phyloP scores from a whole-genome alignment of 2,329 filamentous ascomycete species.

The Fusarium sambucinum region DNA sequence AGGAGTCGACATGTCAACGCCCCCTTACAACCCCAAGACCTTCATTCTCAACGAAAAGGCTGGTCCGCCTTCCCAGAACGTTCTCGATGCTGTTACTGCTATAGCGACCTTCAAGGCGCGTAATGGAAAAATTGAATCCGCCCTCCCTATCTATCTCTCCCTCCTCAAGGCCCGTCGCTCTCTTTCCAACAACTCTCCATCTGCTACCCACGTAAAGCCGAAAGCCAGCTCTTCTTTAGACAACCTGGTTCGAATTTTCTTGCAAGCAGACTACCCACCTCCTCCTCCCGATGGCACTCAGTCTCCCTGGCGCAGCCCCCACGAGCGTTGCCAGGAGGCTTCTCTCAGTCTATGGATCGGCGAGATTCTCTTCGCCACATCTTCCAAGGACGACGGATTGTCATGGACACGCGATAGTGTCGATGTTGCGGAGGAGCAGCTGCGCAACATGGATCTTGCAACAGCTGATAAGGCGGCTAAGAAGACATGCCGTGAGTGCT shows the following conservation, averaged over 20 bases:
- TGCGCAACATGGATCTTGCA: constrained; percentile 58
- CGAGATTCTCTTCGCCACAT: constrained; percentile 85
- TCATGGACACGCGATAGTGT: constrained; percentile 93
- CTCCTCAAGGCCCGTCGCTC: constrained; percentile 82
- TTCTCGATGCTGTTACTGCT: constrained; percentile 80
- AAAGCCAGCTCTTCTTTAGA: constrained; percentile 36
- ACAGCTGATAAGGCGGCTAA: constrained; percentile 47
- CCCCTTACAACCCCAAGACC: constrained; percentile 69
- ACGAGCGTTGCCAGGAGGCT: constrained; percentile 84
- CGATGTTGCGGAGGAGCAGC: constrained; percentile 79
- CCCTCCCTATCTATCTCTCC: constrained; percentile 87
- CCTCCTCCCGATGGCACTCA: constrained; percentile 77
- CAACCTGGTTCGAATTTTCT: constrained; percentile 45
- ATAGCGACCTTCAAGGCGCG: constrained; percentile 83
- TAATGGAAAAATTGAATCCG: constrained; percentile 72
- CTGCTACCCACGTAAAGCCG: constrained; percentile 14
- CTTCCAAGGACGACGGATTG: constrained; percentile 74
- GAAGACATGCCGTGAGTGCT: constrained; percentile 79
- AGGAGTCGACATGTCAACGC: constrained; percentile 58
- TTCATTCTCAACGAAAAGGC: constrained; percentile 72
- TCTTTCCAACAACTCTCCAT: constrained; percentile 57
- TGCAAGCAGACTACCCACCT: constrained; percentile 74
- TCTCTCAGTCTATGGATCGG: constrained; percentile 90
- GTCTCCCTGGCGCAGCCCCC: constrained; percentile 72
- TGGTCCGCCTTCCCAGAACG: constrained; percentile 74